A percentile compares a stretch with the other conserved stretches of the same genome.
These are phyloP conservation scores for Cyberlindnera mississippiensis DNA, from an alignment of 805 yeast genomes.

Conservation along the genomic window DNA sequence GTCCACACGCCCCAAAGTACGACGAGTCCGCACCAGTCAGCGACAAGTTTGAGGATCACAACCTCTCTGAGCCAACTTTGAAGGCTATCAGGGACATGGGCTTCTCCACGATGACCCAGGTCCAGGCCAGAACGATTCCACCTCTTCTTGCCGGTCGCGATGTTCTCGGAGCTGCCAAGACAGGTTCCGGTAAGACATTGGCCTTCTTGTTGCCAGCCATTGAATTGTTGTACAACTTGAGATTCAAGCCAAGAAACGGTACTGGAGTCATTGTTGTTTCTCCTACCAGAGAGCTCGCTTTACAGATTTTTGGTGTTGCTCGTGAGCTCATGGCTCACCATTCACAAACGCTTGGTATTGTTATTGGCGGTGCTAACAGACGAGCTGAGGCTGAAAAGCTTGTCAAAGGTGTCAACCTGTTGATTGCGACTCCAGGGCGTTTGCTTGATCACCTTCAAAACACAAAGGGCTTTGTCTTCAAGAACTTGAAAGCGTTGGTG, in stretches of 20 bases:
- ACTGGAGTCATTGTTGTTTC: constrained; percentile 95
- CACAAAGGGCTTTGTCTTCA: constrained; percentile 89
- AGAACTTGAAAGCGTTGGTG: constrained; percentile 87
- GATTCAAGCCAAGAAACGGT: constrained; percentile 96
- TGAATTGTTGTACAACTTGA: constrained; percentile 82
- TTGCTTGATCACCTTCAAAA: constrained; percentile 94
- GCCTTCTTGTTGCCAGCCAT: constrained; percentile 96
- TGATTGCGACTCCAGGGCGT: constrained; percentile 98
- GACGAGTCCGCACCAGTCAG: constrained; percentile 20
- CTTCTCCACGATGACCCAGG: constrained; percentile 86
- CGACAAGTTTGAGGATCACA: constrained; percentile 43
- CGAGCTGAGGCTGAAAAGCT: constrained; percentile 96
- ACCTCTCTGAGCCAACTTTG: constrained; percentile 76
- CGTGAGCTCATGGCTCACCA: constrained; percentile 81
- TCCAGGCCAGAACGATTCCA: constrained; percentile 94
- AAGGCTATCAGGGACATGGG: constrained; percentile 87
- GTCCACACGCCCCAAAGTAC: constrained; percentile 7
- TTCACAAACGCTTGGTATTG: constrained; percentile 92
- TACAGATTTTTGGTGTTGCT: constrained; percentile 97
- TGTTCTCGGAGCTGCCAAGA: constrained; percentile 98
- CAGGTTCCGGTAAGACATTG: constrained; percentile 97
- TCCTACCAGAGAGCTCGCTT: constrained; percentile 96
- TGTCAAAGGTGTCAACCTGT: constrained; percentile 85
- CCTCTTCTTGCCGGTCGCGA: constrained; percentile 95
- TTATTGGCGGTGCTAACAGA: constrained; percentile 97